These are phyloP conservation scores for Phoma sp. DNA, from an alignment of 2,329 filamentous ascomycete species.

Conservation along the genomic window DNA sequence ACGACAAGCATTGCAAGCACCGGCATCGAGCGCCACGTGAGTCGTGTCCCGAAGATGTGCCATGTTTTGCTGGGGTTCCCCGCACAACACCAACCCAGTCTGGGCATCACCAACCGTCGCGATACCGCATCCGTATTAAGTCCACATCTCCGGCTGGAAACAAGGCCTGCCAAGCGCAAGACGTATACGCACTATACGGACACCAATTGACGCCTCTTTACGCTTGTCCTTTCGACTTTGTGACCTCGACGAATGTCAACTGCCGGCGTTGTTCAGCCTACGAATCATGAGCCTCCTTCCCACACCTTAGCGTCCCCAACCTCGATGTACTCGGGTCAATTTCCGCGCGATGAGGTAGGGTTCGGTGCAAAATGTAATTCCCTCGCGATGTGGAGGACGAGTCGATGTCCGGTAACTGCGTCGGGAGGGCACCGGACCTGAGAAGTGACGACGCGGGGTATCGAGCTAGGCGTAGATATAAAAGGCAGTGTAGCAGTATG, in stretches of 20 bases:
- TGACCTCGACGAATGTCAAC: conserved; percentile 1
- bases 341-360: not conserved
- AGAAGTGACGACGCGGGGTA: conserved; percentile 3
- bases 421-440: not conserved
- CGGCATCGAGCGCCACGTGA: conserved; percentile 1
- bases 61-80: conserved; percentile 4
- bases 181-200: not conserved
- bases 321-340: not conserved
- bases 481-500: not conserved
- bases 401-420: conserved; percentile 1
- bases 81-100: not conserved
- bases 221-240: not conserved
- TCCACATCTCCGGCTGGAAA: not conserved
- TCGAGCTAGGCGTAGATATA: not conserved
- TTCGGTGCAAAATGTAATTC: not conserved
- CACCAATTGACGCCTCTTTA: not conserved
- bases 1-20: not conserved
- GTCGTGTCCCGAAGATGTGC: conserved; percentile 9
- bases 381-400: conserved; percentile 1
- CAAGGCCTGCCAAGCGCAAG: not conserved
- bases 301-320: not conserved
- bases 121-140: not conserved
- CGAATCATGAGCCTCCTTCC: not conserved
- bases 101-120: not conserved
- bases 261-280: not conserved